Base-by-base conservation (phyloP, 208 protist species). In the Leishmania amazonensis region DNA sequence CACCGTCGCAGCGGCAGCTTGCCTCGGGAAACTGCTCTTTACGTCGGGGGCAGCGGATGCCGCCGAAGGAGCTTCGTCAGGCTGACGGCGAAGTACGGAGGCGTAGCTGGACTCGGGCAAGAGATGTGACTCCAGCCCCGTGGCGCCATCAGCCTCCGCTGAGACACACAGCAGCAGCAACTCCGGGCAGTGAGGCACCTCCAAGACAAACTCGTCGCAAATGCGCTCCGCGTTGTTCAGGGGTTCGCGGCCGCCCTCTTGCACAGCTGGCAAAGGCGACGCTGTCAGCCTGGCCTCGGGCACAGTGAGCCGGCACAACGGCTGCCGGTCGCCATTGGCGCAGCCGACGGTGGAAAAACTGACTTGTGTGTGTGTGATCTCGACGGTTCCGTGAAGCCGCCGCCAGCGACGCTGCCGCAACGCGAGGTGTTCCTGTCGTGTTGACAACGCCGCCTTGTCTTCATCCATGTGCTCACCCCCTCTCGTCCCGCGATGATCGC, bases 141-240 rank as follows among this genome's bases (percentile, higher is more conserved):
- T 19, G 57, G 38, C 21, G 75, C 24, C 40, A 49, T 9, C 75
- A 28, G 38, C 38, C 38, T n/a, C 35, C 8, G 28, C 57, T 42
- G 54, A 67, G 53, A 47, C 24, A 24, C 4, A 35, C 75, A 17
- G 31, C 21, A 86, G 65, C 42, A 71, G 73, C 40, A 86, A 17
- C 65, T 86, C 62, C 2, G 83, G 83, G 47, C 83, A 86, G 2
- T 24, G 65, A 0, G 78, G 53, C 31, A 86, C 45, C 64, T 83
- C 57, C 3, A 82, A 68, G 17, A 64, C 65, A 64, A 79, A 76
- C 75, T 79, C 67, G 21, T 80, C 73, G 45, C 3, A 11, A 62
- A 15, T 42, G 51, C 31, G 8, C 53, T 47, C 73, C 15, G 24
- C 45, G 24, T 53, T 31, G 9, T 81, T 75, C 58, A 67, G n/a